phyloP scores from a whole-genome alignment of 1,139 yeast genomes.

The Pichia sp. region DNA sequence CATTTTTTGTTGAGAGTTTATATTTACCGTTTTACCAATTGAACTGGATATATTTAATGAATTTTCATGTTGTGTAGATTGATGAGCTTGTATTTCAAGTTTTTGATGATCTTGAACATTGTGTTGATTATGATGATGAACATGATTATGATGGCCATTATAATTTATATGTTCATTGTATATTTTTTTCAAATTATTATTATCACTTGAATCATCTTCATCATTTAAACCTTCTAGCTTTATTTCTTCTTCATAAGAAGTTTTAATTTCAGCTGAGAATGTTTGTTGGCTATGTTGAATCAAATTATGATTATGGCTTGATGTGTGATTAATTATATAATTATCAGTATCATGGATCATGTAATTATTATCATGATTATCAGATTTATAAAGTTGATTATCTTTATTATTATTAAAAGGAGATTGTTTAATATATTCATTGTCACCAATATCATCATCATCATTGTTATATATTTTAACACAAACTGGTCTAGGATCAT shows the following conservation, averaged over 20 bases:
- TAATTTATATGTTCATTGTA: background rate
- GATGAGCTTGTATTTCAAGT: too few relatives aligned
- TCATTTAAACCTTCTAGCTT: background rate
- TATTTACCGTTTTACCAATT: too few relatives aligned
- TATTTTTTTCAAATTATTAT: too few relatives aligned
- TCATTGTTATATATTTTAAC: background rate
- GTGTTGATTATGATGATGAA: background rate
- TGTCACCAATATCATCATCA: background rate
- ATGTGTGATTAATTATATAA: background rate
- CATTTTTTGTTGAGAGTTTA: too few relatives aligned
- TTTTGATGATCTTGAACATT: background rate
- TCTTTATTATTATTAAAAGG: too few relatives aligned
- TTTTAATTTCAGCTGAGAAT: background rate
- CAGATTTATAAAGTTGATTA: too few relatives aligned
- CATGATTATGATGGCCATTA: background rate
- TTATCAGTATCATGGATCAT: background rate
- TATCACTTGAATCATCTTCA: slow-evolving; percentile 3
- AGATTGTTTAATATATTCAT: too few relatives aligned
- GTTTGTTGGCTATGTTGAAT: background rate
- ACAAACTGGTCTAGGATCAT: slow-evolving; percentile 24
- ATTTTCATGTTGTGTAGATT: too few relatives aligned
- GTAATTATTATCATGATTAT: background rate
- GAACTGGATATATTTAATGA: too few relatives aligned
- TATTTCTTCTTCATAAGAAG: background rate
- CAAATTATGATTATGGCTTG: background rate